Evolutionary conservation across 2,329 filamentous ascomycete species (phyloP).

Genomic region (Helotiales sp.): DNA sequence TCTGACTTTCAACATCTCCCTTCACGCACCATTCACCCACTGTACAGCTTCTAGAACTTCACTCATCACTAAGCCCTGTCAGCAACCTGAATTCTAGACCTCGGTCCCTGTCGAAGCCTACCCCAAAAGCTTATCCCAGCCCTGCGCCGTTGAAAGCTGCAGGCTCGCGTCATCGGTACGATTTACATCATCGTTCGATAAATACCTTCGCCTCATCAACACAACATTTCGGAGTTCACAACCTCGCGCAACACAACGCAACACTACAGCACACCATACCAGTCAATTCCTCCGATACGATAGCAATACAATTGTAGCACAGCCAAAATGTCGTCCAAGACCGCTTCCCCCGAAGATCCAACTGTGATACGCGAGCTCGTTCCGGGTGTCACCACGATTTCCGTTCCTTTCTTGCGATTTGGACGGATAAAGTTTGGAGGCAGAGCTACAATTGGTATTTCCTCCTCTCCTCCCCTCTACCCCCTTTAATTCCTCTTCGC

Average conservation of each 20-base stretch:
- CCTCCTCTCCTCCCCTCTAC: background rate
- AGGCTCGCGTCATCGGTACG: background rate
- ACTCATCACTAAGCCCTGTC: background rate
- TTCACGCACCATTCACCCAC: background rate
- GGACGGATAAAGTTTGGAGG: conserved; percentile 83
- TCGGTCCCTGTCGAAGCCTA: background rate
- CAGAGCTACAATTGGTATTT: conserved; percentile 79
- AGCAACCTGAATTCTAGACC: background rate
- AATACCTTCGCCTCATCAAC: background rate
- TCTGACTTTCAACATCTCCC: background rate
- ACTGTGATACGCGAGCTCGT: conserved; percentile 91
- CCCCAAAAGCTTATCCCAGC: background rate
- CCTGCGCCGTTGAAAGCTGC: conserved; percentile 5
- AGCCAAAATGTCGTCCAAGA: conserved; percentile 65
- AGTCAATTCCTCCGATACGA: too few species aligned
- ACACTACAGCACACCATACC: background rate
- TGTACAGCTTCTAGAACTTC: background rate
- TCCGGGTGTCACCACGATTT: conserved; percentile 77
- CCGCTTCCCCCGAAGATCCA: conserved; percentile 74
- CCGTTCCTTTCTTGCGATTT: conserved; percentile 82
- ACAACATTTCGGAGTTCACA: background rate
- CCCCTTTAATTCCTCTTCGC: conserved; percentile 8
- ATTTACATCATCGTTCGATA: background rate
- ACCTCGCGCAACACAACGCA: conserved; percentile 3
- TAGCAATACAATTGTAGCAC: too few species aligned